These are phyloP conservation scores for Petunia secreta DNA, from an alignment of 257 asterid species.

Conservation along the genomic window DNA sequence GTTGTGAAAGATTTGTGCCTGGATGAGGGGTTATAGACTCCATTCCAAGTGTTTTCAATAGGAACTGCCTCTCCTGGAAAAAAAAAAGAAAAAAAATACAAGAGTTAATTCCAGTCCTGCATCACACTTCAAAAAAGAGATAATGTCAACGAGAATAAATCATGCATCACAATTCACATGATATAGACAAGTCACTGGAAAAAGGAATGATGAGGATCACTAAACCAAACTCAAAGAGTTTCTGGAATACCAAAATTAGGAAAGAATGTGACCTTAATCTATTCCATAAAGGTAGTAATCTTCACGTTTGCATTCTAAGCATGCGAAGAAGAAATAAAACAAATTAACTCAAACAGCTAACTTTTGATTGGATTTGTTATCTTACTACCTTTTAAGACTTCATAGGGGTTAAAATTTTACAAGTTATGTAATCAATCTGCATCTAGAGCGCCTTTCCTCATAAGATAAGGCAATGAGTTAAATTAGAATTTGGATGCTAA, in stretches of 20 bases:
- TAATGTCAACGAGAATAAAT: slow-evolving; percentile 4
- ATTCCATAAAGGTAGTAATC: neutral
- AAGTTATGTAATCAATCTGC: slow-evolving; percentile 3
- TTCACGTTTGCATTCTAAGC: neutral
- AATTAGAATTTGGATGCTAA: neutral
- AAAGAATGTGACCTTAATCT: neutral
- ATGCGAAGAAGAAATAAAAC: neutral
- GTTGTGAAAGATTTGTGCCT: slow-evolving; percentile 58
- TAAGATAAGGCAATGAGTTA: neutral
- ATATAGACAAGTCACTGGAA: slow-evolving; percentile 18
- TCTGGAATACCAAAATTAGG: neutral
- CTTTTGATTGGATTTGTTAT: neutral
- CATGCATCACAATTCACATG: neutral
- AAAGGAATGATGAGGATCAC: neutral
- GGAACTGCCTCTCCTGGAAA: slow-evolving; percentile 94
- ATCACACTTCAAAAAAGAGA: neutral
- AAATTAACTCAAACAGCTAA: neutral
- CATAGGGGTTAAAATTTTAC: neutral
- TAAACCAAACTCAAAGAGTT: neutral
- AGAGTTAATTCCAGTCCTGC: neutral
- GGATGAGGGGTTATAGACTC: slow-evolving; percentile 59
- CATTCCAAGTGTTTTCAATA: slow-evolving; percentile 90
- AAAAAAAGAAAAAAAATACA: slow-evolving; percentile 18
- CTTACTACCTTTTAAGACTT: neutral
- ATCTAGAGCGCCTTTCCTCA: neutral